phyloP scores from a whole-genome alignment of 2,329 filamentous ascomycete species.

The Colletotrichum horii region DNA sequence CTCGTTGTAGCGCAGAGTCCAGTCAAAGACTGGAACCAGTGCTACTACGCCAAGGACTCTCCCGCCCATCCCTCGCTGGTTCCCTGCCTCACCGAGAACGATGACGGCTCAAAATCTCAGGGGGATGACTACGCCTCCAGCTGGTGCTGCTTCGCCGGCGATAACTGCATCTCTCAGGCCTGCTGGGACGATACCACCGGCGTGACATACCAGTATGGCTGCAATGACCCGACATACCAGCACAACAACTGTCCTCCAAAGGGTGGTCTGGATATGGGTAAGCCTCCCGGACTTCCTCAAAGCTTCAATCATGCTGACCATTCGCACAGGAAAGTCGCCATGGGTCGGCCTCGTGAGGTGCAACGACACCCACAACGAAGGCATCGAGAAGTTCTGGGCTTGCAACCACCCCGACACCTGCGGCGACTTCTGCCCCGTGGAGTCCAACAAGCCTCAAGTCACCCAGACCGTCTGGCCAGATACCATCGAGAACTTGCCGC shows the following conservation, averaged over 20 bases:
- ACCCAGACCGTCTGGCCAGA: slow-evolving; percentile 3
- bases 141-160: slow-evolving; percentile 11
- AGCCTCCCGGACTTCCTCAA: not conserved
- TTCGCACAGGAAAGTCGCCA: slow-evolving; percentile 5
- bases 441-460: not conserved
- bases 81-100: not conserved
- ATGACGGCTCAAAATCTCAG: not conserved
- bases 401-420: slow-evolving; percentile 14
- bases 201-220: slow-evolving; percentile 16
- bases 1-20: not conserved
- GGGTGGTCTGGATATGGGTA: slow-evolving; percentile 1
- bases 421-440: slow-evolving; percentile 1
- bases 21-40: not conserved
- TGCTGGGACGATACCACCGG: not conserved
- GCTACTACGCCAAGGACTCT: slow-evolving; percentile 7
- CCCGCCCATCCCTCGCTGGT: not conserved
- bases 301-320: not conserved
- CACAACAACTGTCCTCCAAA: slow-evolving; percentile 11
- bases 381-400: slow-evolving; percentile 9
- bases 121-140: not conserved
- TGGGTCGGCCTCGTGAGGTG: slow-evolving; percentile 18
- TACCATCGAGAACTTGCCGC: not conserved
- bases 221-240: slow-evolving; percentile 14
- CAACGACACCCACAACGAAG: slow-evolving; percentile 1
- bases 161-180: not conserved